Base-by-base conservation (phyloP, 208 protist species). In the Wallacemonas sp. region DNA sequence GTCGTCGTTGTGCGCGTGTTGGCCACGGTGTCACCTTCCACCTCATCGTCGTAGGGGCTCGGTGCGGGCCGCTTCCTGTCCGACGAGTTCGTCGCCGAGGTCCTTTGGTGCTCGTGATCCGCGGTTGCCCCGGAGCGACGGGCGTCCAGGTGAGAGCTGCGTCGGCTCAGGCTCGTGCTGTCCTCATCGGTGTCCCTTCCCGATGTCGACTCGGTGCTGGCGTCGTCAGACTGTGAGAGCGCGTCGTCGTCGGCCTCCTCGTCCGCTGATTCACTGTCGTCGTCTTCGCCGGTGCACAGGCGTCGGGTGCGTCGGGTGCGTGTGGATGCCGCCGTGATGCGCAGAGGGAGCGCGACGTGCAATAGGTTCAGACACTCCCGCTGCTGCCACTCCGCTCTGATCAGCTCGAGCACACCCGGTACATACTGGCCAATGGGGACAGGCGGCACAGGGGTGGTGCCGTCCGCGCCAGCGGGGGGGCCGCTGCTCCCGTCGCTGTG, bases 371-470 rank as follows among this genome's bases (percentile, higher is more conserved):
- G 39, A 34, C 68, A 75, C 41, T 33, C 52, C 6, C 64, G 78
- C 58, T 68, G 50, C 3, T 54, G 38, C 9, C 42, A 62, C 71
- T 82, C 76, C 24, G 65, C 71, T 3, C 37, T 61, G 21, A 79
- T 29, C 32, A 86, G 59, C 46, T 86, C 72, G 8, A 86, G 53
- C 41, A 86, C n/a, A n/a, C 72, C 67, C 2, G 79, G 79, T n/a
- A 86, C 75, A 8, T 30, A 34, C 30, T 58, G 65, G n/a, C 34
- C 42, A 19, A 68, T 57, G 10, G 61, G 61, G 24, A 66, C 44
- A 45, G 58, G 58, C 41, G 36, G 37, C 19, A 24, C 12, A 39
- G 50, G 30, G n/a, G 50, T 24, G 30, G 36, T 24, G 4, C 29
- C 30, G 19, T 6, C 22, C 8, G 46, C 44, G 12, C n/a, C n/a